Percentiles rank a stretch among this genome's conserved stretches.
Conservation (phyloP, 345 rosid species). For the Melaleuca alternifolia region DNA sequence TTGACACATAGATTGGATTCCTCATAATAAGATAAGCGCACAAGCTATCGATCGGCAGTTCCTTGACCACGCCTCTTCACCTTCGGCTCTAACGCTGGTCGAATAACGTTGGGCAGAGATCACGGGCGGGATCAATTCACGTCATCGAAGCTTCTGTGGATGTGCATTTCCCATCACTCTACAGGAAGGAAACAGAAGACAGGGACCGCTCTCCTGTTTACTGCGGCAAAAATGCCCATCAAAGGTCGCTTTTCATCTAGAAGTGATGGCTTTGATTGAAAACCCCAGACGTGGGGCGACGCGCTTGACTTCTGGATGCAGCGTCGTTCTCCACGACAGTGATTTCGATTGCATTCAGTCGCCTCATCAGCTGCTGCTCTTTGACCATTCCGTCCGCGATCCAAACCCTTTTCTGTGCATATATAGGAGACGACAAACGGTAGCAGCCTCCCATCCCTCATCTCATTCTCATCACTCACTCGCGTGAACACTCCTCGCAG, state of each 20-base stretch:
- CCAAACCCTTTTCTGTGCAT: not conserved
- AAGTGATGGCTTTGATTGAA: not conserved
- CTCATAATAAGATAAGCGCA: too few relatives aligned
- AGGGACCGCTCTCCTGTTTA: too few relatives aligned
- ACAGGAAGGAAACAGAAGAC: not conserved
- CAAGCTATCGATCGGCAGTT: not conserved
- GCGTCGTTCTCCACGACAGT: not conserved
- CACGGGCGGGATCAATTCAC: not conserved
- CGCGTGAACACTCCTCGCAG: not conserved
- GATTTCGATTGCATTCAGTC: not conserved
- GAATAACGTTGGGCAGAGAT: not conserved
- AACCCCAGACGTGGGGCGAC: not conserved
- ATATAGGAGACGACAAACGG: not conserved
- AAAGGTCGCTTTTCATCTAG: not conserved
- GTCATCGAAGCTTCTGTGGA: not conserved
- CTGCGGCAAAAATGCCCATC: too few relatives aligned
- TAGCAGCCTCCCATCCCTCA: not conserved
- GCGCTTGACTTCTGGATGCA: not conserved
- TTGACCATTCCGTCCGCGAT: not conserved
- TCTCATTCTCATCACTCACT: not conserved
- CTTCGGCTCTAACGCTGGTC: not conserved
- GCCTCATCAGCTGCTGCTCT: not conserved
- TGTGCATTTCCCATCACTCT: not conserved
- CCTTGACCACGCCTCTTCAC: not conserved
- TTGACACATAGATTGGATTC: not conserved